Evolutionary conservation across 257 asterid species (phyloP), one percentile per base, ranked within the genome.

Genomic region (Petunia axillaris): DNA sequence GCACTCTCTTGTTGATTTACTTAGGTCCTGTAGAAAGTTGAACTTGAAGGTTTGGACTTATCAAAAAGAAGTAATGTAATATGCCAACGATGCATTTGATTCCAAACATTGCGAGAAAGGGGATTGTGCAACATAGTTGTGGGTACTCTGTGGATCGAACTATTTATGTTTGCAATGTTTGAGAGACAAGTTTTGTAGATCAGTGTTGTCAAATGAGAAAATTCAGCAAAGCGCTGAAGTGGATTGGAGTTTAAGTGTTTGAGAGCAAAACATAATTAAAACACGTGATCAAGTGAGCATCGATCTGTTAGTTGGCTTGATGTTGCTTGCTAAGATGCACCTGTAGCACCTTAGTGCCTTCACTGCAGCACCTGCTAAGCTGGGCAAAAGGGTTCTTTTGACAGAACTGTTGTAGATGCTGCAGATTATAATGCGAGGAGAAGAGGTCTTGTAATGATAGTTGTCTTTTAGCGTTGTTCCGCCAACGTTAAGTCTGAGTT

Each of bases 201-300:
- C 43, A 50, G 62, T 73, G 78, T 13, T 48, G 7, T 35, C 55
- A 73, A 52, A 11, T 36, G 59, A 2, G 48, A 73, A 13, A 35
- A 35, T 44, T 35, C 13, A 36, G 36, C 2, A 67, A 50, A 73
- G 16, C 4, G 7, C 46, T 11, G 46, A 73, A 35, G 35, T 50
- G 35, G 35, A 50, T 60, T 35, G 62, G 46, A 6, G 46, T 71
- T 48, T 35, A 10, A 3, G 62, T 36, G 46, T 73, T 50, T 50
- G 62, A 73, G 78, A 6, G 57, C 57, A 48, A 73, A 25, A 50
- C 50, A 52, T 62, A 35, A 50, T 73, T 50, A 73, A 71, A 73
- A 35, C 62, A 73, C 62, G 46, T 73, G 62, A 73, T 50, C 50
- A 48, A 35, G 62, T 73, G 78, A 73, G 62, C 77, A 73, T 62